Base-by-base conservation (phyloP, 192 early-diverging fungal genomes). In the Backusella luteola region DNA sequence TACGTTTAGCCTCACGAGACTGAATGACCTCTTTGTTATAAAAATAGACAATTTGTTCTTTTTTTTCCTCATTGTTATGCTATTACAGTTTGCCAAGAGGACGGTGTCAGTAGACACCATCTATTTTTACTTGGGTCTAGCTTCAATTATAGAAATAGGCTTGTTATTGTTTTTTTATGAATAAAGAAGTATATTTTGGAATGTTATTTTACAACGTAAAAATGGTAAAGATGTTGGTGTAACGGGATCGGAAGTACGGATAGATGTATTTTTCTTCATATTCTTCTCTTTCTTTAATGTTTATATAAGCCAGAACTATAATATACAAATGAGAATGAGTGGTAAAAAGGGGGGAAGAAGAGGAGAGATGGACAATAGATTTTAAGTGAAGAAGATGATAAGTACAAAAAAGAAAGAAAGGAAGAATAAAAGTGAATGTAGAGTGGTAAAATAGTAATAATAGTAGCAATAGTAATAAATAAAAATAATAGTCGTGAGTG, bases 321-420 rank as follows among this genome's bases (percentile, higher is more conserved):
- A 63, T 63, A 63, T 63, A 63, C 56, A 63, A 63, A 63, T 63
- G 56, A 63, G 23, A 63, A 63, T 63, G 56, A 63, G 21, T 63
- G 56, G 4, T 29, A 63, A 11, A 63, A 6, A 0, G n/a, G 23
- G 56, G 56, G 4, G 2, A 8, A 4, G 23, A 12, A 11, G 6
- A n/a, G 23, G 14, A 63, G 56, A 63, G 26, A 63, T 29, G 56
- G 26, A 6, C 8, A 59, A 23, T 59, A 59, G 53, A 59, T 59
- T 63, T 63, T 11, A 63, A 29, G 56, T 63, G 56, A 63, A 49
- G 46, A 52, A 17, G 56, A 29, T 63, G 56, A 63, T 63, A 63
- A 63, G 26, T 63, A 63, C 56, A 63, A 63, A 26, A 63, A 63
- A 63, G 23, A 63, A 63, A 26, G 56, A 63, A 63, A 12, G 56